Base-by-base conservation (phyloP, 139 green algal genomes). In the Chlorella sp. region DNA sequence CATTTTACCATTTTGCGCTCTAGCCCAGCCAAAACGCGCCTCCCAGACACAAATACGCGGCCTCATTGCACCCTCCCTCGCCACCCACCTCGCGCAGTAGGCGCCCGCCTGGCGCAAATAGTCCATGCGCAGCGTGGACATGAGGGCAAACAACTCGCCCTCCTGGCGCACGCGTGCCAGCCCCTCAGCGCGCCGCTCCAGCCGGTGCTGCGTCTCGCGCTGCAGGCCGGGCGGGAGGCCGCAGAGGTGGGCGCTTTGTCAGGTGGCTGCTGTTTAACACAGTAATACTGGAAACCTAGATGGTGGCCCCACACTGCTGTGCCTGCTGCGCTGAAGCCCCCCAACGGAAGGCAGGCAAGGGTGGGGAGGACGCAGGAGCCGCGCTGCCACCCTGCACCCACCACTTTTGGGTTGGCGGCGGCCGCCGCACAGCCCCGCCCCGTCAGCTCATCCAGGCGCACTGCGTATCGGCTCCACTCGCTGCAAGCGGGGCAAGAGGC, bases 361-460 rank as follows among this genome's bases (percentile, higher is more conserved):
- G 22, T 22, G 40, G 32, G 22, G 68, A 14, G 36, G n/a, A 40
- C 22, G 62, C 62, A 6, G 62, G 28, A 34, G 62, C 62, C 64
- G 4, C 64, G 5, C 26, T 13, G 3, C 16, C 11, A 7, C 46
- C 11, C 46, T 11, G 46, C 46, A 54, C 51, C 24, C 51, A 60
- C 51, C 51, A 24, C 51, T 16, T 20, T 60, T 60, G 51, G 51
- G 51, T 24, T 60, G 51, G 51, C 51, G 14, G 51, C 51, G 11
- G 51, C 51, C 51, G 51, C 51, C 51, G 51, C 51, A 16, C 51
- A 60, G 51, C 51, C 51, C 11, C 44, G 81, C 44, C 81, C 79
- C n/a, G 92, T 82, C 32, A 95, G 75, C 28, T 51, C n/a, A 13
- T 91, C 87, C 30, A 94, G 75, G 81, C 93, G 84, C 73, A 86